Base-by-base conservation (phyloP, 1,284 basidiomycete species). In the Leccinum angustisporum region DNA sequence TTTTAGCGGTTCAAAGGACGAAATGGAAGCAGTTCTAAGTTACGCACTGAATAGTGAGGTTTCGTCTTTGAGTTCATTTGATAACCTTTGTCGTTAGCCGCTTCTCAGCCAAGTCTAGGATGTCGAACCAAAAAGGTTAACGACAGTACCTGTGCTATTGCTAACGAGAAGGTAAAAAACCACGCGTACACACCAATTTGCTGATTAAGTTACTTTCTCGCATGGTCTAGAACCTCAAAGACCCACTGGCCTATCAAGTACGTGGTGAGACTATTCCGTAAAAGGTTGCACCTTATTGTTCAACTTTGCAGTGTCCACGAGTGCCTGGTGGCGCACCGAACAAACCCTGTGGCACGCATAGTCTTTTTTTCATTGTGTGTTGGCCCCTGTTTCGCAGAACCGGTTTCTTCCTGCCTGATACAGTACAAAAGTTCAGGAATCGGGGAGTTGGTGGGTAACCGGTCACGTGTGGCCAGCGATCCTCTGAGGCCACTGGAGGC, bases 311-410 rank as follows among this genome's bases (percentile, higher is more conserved):
- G 60, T 60, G 58, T 54, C 56, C n/a, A 14, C 50, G 10, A 62
- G 70, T 70, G 56, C 68, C 70, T 68, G 60, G 33, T 58, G 54
- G 43, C 52, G 27, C 38, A 54, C 58, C 5, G 6, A 43, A 59
- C 33, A 9, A 18, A 65, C 70, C 70, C 70, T 69, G 70, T 72
- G 70, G 68, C 68, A 54, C 51, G n/a, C 30, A 13, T 4, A 16
- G n/a, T 46, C 4, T 7, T 58, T 51, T 30, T 48, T 36, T 31
- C 54, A 43, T 59, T 10, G 16, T 54, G 27, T 8, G 27, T 46
- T 3, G 51, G 27, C 53, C 57, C 55, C 67, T 61, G 65, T 62
- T 61, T 63, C 51, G 59, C 52, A 54, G 30, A 50, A 50, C n/a
- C 25, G 13, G 25, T n/a, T 50, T 14, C 48, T 38, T 38, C 8